phyloP scores from a whole-genome alignment of 371 early-diverging fungal genomes.

The Rhizomucor pusillus region DNA sequence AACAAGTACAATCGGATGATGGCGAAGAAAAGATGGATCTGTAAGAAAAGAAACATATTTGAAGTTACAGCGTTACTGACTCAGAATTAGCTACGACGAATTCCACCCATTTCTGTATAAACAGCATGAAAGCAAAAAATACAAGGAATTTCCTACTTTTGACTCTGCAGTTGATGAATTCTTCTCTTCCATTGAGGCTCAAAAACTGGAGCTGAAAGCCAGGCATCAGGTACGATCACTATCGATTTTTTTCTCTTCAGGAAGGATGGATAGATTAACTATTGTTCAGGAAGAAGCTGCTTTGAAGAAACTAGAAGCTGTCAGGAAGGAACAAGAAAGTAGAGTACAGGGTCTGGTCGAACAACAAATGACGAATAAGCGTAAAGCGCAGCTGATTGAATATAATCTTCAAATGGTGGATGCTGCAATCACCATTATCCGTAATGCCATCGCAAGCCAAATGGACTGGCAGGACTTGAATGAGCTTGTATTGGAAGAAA shows the following conservation, averaged over 20 bases:
- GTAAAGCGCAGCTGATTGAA: slow-evolving; percentile 83
- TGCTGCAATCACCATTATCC: slow-evolving; percentile 79
- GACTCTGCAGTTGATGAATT: slow-evolving; percentile 89
- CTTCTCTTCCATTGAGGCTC: slow-evolving; percentile 90
- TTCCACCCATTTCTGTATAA: slow-evolving; percentile 84
- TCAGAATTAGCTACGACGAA: slow-evolving; percentile 69
- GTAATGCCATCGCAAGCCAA: slow-evolving; percentile 85
- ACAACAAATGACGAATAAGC: slow-evolving; percentile 62
- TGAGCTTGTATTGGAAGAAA: slow-evolving; percentile 83
- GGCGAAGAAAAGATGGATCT: slow-evolving; percentile 47
- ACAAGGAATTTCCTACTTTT: slow-evolving; percentile 72
- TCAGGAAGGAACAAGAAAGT: slow-evolving; percentile 75
- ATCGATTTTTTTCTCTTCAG: not conserved
- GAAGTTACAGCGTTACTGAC: too few relatives aligned
- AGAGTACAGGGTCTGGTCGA: slow-evolving; percentile 73
- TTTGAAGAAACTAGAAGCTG: slow-evolving; percentile 78
- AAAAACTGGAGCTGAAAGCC: slow-evolving; percentile 70
- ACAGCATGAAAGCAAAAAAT: slow-evolving; percentile 54
- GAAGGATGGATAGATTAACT: not conserved
- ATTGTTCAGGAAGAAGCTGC: slow-evolving; percentile 69
- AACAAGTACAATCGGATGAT: slow-evolving; percentile 35
- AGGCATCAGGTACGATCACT: slow-evolving; percentile 44
- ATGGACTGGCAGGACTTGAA: slow-evolving; percentile 96
- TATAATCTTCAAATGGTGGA: slow-evolving; percentile 82
- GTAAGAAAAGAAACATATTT: slow-evolving; percentile 44